These are phyloP conservation scores for Moricandia moricandioides DNA, from an alignment of 345 rosid species.

Conservation along the genomic window DNA sequence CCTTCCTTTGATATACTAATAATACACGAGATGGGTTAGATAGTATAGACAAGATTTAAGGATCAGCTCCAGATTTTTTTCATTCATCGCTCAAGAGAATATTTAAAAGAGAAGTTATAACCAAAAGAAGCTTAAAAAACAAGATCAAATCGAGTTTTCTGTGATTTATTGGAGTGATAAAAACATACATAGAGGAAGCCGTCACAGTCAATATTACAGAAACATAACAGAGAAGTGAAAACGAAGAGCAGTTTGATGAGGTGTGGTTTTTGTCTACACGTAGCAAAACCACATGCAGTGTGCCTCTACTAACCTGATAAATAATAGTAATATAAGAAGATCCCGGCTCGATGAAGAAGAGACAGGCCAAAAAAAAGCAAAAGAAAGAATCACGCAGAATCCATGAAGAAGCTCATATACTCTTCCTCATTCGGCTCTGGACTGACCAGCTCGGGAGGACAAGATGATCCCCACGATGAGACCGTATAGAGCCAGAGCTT, in stretches of 20 bases:
- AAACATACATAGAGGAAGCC: constrained; percentile 9
- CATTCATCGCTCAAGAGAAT: neutral
- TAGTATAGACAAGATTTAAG: neutral
- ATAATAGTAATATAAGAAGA: constrained; percentile 7
- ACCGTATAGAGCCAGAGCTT: constrained; percentile 84
- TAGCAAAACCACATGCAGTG: constrained; percentile 11
- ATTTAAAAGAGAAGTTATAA: neutral
- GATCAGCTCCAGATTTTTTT: neutral
- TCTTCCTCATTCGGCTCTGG: constrained; percentile 72
- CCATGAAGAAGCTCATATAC: neutral
- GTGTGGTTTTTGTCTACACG: constrained; percentile 17
- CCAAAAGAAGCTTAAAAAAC: neutral
- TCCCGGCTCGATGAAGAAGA: neutral
- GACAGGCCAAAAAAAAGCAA: neutral
- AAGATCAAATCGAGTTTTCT: constrained; percentile 16
- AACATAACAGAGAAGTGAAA: constrained; percentile 21
- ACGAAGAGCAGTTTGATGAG: constrained; percentile 10
- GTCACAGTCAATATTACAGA: constrained; percentile 10
- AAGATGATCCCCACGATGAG: constrained; percentile 89
- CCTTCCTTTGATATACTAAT: neutral
- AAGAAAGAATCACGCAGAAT: constrained; percentile 25
- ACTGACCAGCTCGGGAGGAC: constrained; percentile 94
- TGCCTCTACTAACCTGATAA: constrained; percentile 24
- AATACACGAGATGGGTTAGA: neutral
- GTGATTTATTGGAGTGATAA: constrained; percentile 23